Percentiles rank a stretch among this genome's conserved stretches.
phyloP scores from a whole-genome alignment of 495 filamentous ascomycete genomes.

The Bacidia rubella region DNA sequence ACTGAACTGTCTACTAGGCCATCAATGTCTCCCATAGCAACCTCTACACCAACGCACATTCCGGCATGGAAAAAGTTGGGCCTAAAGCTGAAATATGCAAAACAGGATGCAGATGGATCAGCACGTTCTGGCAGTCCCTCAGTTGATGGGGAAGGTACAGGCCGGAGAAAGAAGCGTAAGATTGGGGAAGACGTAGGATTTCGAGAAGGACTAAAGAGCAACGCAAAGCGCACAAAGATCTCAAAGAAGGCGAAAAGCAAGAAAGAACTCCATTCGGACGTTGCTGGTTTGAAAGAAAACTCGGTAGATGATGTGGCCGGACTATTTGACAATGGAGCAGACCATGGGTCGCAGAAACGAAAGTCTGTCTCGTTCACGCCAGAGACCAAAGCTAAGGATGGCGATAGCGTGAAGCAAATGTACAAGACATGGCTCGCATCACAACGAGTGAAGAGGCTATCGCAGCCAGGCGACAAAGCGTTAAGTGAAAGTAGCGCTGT shows the following conservation, averaged over 20 bases:
- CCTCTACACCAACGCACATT: slow-evolving; percentile 33
- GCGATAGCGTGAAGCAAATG: slow-evolving; percentile 31
- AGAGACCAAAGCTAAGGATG: slow-evolving; percentile 50
- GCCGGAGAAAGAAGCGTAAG: slow-evolving; percentile 15
- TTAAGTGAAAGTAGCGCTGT: neutral
- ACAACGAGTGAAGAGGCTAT: slow-evolving; percentile 21
- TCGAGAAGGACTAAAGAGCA: too few relatives aligned
- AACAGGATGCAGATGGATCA: slow-evolving; percentile 28
- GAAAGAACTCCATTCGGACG: slow-evolving; percentile 1
- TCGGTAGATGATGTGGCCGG: too few relatives aligned
- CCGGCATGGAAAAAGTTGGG: slow-evolving; percentile 70
- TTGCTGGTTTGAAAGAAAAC: too few relatives aligned
- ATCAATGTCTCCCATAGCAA: too few relatives aligned
- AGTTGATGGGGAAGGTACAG: neutral
- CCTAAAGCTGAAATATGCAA: slow-evolving; percentile 55
- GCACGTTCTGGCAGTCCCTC: slow-evolving; percentile 3
- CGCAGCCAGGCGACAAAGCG: too few relatives aligned
- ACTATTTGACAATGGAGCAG: slow-evolving; percentile 17
- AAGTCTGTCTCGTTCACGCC: slow-evolving; percentile 73
- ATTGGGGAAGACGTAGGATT: slow-evolving; percentile 9
- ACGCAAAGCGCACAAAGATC: slow-evolving; percentile 7
- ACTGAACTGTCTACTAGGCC: too few relatives aligned
- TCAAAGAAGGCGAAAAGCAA: slow-evolving; percentile 16
- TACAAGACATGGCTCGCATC: slow-evolving; percentile 32
- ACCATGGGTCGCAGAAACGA: slow-evolving; percentile 11